Percentiles rank a stretch among this genome's conserved stretches.
Conservation (phyloP, 352 stramenopile species). For the Phytophthora capsici region DNA sequence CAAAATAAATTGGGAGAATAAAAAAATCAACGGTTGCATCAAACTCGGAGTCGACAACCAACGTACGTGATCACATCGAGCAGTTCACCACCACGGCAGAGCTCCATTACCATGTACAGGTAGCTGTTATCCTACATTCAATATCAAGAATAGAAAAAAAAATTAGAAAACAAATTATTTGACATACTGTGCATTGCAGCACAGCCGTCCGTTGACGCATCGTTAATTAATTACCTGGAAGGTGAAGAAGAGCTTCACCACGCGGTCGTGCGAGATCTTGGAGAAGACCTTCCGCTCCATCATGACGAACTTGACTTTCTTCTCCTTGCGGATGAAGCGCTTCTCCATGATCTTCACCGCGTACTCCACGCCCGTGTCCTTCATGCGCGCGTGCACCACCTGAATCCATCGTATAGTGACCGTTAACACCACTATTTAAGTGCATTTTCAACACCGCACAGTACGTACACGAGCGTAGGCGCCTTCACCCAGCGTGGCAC, state of each 20-base stretch:
- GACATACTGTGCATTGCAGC: conserved; percentile 7
- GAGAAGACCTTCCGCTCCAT: conserved; percentile 93
- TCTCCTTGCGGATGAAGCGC: conserved; percentile 90
- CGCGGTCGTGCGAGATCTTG: conserved; percentile 86
- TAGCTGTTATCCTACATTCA: conserved; percentile 62
- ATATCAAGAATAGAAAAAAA: conserved; percentile 1
- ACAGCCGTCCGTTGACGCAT: conserved; percentile 3
- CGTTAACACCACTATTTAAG: background rate
- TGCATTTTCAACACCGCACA: background rate
- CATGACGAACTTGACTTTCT: conserved; percentile 93
- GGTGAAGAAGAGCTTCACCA: conserved; percentile 92
- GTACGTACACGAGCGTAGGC: conserved; percentile 79
- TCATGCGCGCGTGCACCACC: conserved; percentile 91
- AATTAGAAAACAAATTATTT: conserved; percentile 5
- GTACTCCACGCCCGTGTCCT: conserved; percentile 86
- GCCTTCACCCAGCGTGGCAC: conserved; percentile 85
- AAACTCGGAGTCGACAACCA: background rate
- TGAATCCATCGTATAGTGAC: conserved; percentile 11
- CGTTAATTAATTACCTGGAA: conserved; percentile 68
- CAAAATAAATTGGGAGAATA: no score
- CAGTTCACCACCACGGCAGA: conserved; percentile 86
- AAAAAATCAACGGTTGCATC: no score
- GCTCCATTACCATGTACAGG: conserved; percentile 93
- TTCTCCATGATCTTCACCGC: conserved; percentile 94
- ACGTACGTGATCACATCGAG: conserved; percentile 88